Evolutionary conservation across 805 yeast genomes (phyloP), one percentile per base, ranked within the genome.

Genomic region (Yamadazyma akitaensis): DNA sequence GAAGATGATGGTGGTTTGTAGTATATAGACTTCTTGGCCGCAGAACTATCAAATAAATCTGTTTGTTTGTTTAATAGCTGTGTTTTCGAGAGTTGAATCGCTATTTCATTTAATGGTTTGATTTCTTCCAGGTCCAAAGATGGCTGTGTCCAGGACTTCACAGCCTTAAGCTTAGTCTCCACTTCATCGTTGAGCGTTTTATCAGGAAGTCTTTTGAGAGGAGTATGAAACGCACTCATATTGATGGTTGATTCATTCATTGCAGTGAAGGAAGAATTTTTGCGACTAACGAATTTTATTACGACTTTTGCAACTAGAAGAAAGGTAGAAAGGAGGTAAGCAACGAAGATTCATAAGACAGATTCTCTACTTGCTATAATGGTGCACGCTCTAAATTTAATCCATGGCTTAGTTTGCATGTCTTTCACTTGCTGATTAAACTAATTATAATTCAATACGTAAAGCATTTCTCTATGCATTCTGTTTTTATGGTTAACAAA

Each of bases 1-100:
- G 60, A 58, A 2, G 66, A 54, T 2, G 63, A 47, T 16, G 71
- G 68, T 1, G 70, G 70, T 40, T 51, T 54, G 42, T 65, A 67
- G 49, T 65, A 67, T 13, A 65, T 57, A 2, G 70, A 62, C 6
- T 51, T 48, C 28, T 50, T 53, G 26, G 51, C 40, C 2, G 14
- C 30, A 5, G 55, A 42, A 24, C 41, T 38, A 17, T 34, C 36
- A 31, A 46, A 48, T 33, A 46, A 32, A 34, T 46, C 45, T 12
- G 30, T 40, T 35, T 47, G 46, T 18, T 43, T 38, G 17, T 37
- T 46, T 18, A 46, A 35, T 17, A 50, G 37, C 33, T 46, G 36
- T 6, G 48, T 39, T 38, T 46, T 43, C 32, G 41, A 34, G 26
- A 44, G 21, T 18, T 45, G 35, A n/a, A 48, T 35, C 26, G 51